Evolutionary conservation across 2,329 filamentous ascomycete species (phyloP), one percentile per base, ranked within the genome.

Genomic region (Phymatotrichopsis omnivora): DNA sequence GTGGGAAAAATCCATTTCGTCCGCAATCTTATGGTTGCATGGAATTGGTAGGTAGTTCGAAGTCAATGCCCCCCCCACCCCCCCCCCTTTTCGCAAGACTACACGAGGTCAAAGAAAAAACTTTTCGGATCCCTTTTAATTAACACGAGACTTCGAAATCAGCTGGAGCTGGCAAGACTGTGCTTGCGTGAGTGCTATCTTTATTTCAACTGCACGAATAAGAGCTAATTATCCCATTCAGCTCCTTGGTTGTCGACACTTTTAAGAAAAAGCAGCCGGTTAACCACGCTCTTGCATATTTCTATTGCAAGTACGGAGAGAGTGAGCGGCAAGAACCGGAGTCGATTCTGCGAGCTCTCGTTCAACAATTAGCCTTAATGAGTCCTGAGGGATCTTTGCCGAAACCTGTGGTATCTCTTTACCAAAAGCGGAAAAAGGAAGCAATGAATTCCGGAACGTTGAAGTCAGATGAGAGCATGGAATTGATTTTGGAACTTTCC

Each of bases 151-250:
- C n/a, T n/a, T n/a, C n/a, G n/a, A n/a, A n/a, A n/a, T n/a, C n/a
- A 58, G 19, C 56, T 37, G 19, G 57, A 28, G n/a, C 57, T 55
- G 38, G 66, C 19, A 29, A 60, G 55, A 40, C 56, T 38, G 14
- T 63, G 51, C 28, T 65, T 46, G 45, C 61, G 61, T 49, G 63
- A 63, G 45, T 55, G 31, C 22, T n/a, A n/a, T n/a, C n/a, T n/a
- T n/a, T n/a, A n/a, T n/a, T n/a, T n/a, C n/a, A n/a, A n/a, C n/a
- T n/a, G n/a, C n/a, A n/a, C n/a, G n/a, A n/a, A n/a, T n/a, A n/a
- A n/a, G n/a, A n/a, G n/a, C n/a, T n/a, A n/a, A n/a, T n/a, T n/a
- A 11, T 35, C n/a, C 19, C 8, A 12, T 10, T 29, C 2, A 51
- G 25, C 5, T 42, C 32, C 2, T 37, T 27, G 27, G 36, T 52